Conservation (phyloP, 2,329 filamentous ascomycete genomes). For the Monilinia vaccinii-corymbosi region DNA sequence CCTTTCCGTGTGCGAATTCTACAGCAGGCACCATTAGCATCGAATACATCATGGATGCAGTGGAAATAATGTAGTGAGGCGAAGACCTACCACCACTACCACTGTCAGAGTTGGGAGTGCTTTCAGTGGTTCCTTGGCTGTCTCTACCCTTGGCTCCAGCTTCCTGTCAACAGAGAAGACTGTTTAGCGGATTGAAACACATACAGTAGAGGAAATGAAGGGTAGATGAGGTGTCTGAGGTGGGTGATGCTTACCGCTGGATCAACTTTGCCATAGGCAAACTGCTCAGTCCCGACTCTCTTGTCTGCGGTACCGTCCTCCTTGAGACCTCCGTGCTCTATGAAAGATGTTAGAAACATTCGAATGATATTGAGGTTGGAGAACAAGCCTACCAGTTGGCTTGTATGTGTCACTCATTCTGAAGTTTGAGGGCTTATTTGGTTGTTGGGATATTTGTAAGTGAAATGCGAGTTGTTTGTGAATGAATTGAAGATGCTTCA, state of each 20-base stretch:
- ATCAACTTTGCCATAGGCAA: background rate
- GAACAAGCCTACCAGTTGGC: slow-evolving; percentile 13
- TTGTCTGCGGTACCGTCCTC: slow-evolving; percentile 35
- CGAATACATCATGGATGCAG: background rate
- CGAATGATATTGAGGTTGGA: background rate
- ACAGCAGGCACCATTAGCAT: background rate
- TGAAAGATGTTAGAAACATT: background rate
- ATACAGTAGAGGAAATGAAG: background rate
- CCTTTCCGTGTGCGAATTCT: slow-evolving; percentile 35
- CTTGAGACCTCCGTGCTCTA: slow-evolving; percentile 35
- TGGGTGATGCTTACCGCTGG: background rate
- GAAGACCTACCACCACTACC: background rate
- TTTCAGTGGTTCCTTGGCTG: background rate
- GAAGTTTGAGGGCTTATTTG: slow-evolving; percentile 1
- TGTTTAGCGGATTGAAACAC: background rate
- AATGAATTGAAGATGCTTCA: background rate
- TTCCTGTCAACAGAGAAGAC: background rate
- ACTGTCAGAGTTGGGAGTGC: background rate
- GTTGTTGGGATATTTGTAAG: background rate
- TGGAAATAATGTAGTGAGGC: background rate
- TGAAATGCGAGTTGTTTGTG: background rate
- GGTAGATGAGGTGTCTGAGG: background rate
- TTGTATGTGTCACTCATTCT: slow-evolving; percentile 16
- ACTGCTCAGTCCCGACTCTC: slow-evolving; percentile 31
- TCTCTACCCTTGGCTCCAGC: background rate